Evolutionary conservation across 139 green algal genomes (phyloP).

Genomic region (Auxenochlorella protothecoides): DNA sequence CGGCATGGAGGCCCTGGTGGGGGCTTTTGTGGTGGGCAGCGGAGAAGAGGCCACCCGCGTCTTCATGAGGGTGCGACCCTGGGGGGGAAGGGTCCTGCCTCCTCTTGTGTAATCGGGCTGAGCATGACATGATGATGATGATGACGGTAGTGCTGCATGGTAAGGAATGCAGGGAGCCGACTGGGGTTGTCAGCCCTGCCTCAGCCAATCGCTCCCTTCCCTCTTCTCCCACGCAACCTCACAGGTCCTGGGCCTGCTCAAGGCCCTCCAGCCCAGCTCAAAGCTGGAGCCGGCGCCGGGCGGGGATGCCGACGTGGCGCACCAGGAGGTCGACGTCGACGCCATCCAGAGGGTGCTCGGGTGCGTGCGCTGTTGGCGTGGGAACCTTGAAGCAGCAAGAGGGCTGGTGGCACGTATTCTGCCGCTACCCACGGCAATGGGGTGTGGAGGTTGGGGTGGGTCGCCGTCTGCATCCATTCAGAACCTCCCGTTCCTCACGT

Average conservation of each 20-base stretch:
- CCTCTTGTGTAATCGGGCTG: too few relatives aligned
- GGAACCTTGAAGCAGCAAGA: too few relatives aligned
- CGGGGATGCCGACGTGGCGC: neutral
- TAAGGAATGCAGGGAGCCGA: too few relatives aligned
- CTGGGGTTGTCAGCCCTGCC: too few relatives aligned
- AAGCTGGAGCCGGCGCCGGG: conserved; percentile 1
- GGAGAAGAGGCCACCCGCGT: conserved; percentile 2
- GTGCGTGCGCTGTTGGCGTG: conserved; percentile 3
- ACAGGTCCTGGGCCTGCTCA: conserved; percentile 14
- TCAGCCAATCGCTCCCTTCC: too few relatives aligned
- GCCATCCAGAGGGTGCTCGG: conserved; percentile 18
- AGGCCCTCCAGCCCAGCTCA: neutral
- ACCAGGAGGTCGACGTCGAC: neutral
- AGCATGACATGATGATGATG: too few relatives aligned
- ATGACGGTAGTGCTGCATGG: too few relatives aligned
- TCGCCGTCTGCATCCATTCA: too few relatives aligned
- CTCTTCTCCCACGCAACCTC: neutral
- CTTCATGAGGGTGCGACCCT: conserved; percentile 6
- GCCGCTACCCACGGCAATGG: too few relatives aligned
- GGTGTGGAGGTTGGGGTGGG: too few relatives aligned
- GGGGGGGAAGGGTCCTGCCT: neutral
- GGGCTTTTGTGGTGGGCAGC: conserved; percentile 20
- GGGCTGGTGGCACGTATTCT: too few relatives aligned
- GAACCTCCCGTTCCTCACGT: too few relatives aligned
- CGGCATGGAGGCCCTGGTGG: conserved; percentile 36